phyloP scores from a whole-genome alignment of 345 rosid species.

The Eucalyptus curtisii region DNA sequence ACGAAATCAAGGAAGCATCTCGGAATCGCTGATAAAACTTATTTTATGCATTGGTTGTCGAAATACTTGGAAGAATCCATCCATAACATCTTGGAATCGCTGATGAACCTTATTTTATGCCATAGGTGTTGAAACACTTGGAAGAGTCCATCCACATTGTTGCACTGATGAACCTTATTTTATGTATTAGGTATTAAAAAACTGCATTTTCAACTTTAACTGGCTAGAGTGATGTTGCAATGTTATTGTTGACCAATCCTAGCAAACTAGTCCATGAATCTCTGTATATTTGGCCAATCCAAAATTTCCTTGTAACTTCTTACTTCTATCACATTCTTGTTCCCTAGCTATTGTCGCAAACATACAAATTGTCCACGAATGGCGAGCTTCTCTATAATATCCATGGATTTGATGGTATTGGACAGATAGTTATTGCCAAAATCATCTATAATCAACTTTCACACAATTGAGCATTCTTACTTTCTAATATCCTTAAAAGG shows the following conservation, averaged over 20 bases:
- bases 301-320: too few species aligned
- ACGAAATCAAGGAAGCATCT: not conserved
- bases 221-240: not conserved
- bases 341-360: too few species aligned
- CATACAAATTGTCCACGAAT: too few species aligned
- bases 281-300: too few species aligned
- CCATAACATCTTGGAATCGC: too few species aligned
- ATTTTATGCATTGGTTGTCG: too few species aligned
- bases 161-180: not conserved
- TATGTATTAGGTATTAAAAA: not conserved
- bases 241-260: too few species aligned
- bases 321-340: too few species aligned
- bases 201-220: not conserved
- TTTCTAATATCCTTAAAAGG: not conserved
- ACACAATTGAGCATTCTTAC: not conserved
- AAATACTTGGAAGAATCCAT: too few species aligned
- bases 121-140: not conserved
- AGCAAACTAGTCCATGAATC: too few species aligned
- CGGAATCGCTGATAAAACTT: too few species aligned
- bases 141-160: not conserved
- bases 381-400: too few species aligned
- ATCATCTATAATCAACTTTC: not conserved
- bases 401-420: not conserved
- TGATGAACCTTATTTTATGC: not conserved
- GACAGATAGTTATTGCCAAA: not conserved